Evolutionary conservation across 768 basidiomycete genomes (phyloP), one percentile per base, ranked within the genome.

Genomic region (Leccinum uliginosum): DNA sequence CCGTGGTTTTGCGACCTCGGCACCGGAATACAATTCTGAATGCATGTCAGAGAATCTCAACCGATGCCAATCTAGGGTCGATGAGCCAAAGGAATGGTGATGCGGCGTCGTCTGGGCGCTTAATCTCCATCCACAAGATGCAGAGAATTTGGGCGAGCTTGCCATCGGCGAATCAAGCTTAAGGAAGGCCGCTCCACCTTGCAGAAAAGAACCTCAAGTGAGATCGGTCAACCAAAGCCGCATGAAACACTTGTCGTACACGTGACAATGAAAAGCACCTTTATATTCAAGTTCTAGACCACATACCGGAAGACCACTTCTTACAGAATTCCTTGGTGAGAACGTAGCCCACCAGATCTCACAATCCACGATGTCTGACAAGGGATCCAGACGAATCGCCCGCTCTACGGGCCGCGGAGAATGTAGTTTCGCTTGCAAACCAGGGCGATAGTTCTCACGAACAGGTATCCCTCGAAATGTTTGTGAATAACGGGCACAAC

Each of bases 81-180:
- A 11, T 6, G 26, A 5, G 12, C 38, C 30, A 26, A 50, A 53
- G 47, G 19, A 24, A 2, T 1, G 19, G 7, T 34, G 10, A 34
- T 21, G 34, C 38, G 38, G 6, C 2, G 10, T 47, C 6, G 23
- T 29, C 10, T 9, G 19, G 6, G 2, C 7, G 14, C 43, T 44
- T 29, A 24, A 30, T 9, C 29, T 8, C n/a, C n/a, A 53, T 53
- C 23, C 48, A 34, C 48, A 43, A 49, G 44, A 62, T 53, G 60
- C 30, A 51, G 29, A 12, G 21, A 2, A 47, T 57, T 27, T 53
- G 30, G 54, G 48, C 17, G 3, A 17, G 30, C 17, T 61, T 44
- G 17, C 48, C 44, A 26, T 30, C 53, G 47, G 54, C 19, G 40
- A 57, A 51, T n/a, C n/a, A n/a, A n/a, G n/a, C n/a, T n/a, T n/a